phyloP scores from a whole-genome alignment of 257 asterid species.

The Jaltomata sinuosa region DNA sequence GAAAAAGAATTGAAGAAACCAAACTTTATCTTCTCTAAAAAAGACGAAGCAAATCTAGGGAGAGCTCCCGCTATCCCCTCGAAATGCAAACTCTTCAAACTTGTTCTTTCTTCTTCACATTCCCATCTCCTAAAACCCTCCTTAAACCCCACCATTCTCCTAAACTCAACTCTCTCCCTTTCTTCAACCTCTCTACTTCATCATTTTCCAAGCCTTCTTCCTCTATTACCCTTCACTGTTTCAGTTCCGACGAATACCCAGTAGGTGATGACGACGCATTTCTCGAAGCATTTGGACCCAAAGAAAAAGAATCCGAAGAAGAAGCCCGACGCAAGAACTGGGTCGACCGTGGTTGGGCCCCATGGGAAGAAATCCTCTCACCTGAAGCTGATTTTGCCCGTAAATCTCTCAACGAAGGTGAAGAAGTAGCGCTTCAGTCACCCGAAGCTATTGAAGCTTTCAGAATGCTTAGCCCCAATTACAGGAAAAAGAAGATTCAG shows the following conservation, averaged over 20 bases:
- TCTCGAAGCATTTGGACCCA: constrained; percentile 58
- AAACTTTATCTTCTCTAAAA: neutral
- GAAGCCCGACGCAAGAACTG: constrained; percentile 81
- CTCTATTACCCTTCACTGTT: constrained; percentile 16
- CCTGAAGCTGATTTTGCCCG: constrained; percentile 89
- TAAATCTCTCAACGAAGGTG: constrained; percentile 83
- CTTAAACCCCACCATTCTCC: constrained; percentile 37
- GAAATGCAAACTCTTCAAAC: constrained; percentile 47
- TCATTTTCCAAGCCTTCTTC: neutral
- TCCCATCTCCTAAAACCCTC: constrained; percentile 52
- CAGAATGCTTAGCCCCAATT: constrained; percentile 64
- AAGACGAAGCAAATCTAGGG: neutral
- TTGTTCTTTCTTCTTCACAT: constrained; percentile 25
- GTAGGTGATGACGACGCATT: constrained; percentile 75
- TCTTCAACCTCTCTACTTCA: constrained; percentile 1
- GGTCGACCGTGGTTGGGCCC: constrained; percentile 98
- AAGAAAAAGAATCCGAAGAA: constrained; percentile 79
- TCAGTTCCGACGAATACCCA: constrained; percentile 75
- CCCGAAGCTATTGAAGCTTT: constrained; percentile 90
- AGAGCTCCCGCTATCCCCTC: neutral
- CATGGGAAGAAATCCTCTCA: constrained; percentile 94
- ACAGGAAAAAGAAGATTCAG: constrained; percentile 44
- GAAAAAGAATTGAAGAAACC: no score
- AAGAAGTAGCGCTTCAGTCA: constrained; percentile 78
- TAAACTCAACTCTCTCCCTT: constrained; percentile 1